These are phyloP conservation scores for Pyrus pyrifolia DNA, from an alignment of 306 rosid genomes.

Conservation along the genomic window DNA sequence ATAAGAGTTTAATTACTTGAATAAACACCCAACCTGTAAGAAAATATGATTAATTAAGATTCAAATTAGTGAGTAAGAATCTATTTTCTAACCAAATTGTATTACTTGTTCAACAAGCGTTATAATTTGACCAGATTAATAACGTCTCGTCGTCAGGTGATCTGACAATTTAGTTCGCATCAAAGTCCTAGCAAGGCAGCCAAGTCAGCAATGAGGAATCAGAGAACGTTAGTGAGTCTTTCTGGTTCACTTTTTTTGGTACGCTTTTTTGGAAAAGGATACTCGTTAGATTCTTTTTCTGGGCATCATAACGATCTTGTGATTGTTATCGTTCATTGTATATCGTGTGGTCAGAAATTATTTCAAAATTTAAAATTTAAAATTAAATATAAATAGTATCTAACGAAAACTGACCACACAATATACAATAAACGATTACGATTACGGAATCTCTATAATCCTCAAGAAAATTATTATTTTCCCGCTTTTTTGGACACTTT, in stretches of 20 bases:
- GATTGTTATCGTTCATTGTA: fast-evolving
- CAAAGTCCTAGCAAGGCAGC: not conserved
- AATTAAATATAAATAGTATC: too few relatives aligned
- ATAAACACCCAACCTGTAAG: not conserved
- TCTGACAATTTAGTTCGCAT: too few relatives aligned
- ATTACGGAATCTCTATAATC: too few relatives aligned
- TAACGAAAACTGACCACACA: too few relatives aligned
- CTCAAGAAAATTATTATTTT: fast-evolving
- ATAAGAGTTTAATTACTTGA: not conserved
- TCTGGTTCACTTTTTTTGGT: not conserved
- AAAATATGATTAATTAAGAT: not conserved
- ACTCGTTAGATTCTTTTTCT: fast-evolving
- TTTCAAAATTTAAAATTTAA: too few relatives aligned
- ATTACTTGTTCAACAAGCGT: not conserved
- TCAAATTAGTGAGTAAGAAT: not conserved
- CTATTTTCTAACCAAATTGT: too few relatives aligned
- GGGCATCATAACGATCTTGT: too few relatives aligned
- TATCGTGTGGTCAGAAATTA: too few relatives aligned
- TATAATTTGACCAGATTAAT: too few relatives aligned
- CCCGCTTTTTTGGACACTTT: too few relatives aligned
- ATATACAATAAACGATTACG: too few relatives aligned
- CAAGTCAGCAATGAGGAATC: not conserved
- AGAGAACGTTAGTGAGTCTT: not conserved
- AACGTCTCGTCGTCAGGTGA: too few relatives aligned
- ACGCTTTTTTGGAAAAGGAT: not conserved